phyloP scores from a whole-genome alignment of 352 stramenopile genomes.

The Pythium dissotocum region DNA sequence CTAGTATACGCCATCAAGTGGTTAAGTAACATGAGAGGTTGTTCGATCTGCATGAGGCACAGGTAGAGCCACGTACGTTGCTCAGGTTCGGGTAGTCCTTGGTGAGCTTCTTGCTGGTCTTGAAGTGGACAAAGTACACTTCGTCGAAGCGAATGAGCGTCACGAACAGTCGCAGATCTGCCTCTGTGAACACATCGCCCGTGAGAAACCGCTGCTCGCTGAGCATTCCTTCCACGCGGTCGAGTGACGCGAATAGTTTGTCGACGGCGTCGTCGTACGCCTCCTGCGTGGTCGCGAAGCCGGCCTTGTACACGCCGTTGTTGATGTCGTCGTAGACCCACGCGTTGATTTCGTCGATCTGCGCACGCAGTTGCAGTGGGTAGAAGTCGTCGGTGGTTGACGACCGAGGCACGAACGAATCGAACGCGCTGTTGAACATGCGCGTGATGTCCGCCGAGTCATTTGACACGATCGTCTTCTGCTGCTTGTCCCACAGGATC shows the following conservation, averaged over 20 bases:
- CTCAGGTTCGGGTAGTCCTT: slow-evolving; percentile 87
- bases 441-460: slow-evolving; percentile 94
- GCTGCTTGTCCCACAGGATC: slow-evolving; percentile 90
- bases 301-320: slow-evolving; percentile 92
- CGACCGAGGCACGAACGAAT: slow-evolving; percentile 65
- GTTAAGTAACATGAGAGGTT: not conserved
- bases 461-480: slow-evolving; percentile 93
- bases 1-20: too few relatives aligned
- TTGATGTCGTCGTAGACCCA: slow-evolving; percentile 93
- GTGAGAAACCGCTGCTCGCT: slow-evolving; percentile 61
- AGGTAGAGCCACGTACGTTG: slow-evolving; percentile 48
- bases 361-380: slow-evolving; percentile 61
- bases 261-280: slow-evolving; percentile 87
- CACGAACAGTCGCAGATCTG: slow-evolving; percentile 79
- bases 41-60: not conserved
- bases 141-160: slow-evolving; percentile 85
- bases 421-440: slow-evolving; percentile 88
- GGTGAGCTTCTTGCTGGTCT: slow-evolving; percentile 88
- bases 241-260: slow-evolving; percentile 69
- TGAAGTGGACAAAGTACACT: slow-evolving; percentile 87
- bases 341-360: slow-evolving; percentile 91
- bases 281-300: slow-evolving; percentile 86
- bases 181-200: slow-evolving; percentile 71
- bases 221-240: slow-evolving; percentile 73
- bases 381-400: slow-evolving; percentile 84